Percentiles rank a stretch among this genome's conserved stretches.
These are phyloP conservation scores for Globisporangium lucens DNA, from an alignment of 352 stramenopile species.

Conservation along the genomic window DNA sequence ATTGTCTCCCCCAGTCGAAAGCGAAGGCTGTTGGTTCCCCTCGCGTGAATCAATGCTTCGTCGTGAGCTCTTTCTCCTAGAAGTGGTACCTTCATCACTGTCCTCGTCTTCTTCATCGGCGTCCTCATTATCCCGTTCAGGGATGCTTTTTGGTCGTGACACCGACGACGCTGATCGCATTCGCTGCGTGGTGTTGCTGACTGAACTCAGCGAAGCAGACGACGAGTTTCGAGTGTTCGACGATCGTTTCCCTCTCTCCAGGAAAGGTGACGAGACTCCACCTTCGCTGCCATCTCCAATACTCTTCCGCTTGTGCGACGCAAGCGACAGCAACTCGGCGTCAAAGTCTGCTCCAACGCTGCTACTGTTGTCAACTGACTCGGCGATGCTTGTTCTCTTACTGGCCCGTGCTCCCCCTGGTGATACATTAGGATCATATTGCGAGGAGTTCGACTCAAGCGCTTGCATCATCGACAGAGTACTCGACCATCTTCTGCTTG, in stretches of 20 bases:
- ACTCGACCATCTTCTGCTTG: slow-evolving; percentile 28
- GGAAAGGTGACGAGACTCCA: not conserved
- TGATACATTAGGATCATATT: not conserved
- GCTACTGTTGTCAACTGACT: slow-evolving; percentile 20
- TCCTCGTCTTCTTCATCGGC: slow-evolving; percentile 6
- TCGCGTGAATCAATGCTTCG: not conserved
- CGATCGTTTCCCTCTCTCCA: not conserved
- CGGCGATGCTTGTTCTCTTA: slow-evolving; percentile 18
- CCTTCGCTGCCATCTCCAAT: not conserved
- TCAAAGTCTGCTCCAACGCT: slow-evolving; percentile 32
- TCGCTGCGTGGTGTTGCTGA: not conserved
- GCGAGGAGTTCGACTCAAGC: slow-evolving; percentile 22
- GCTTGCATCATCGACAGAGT: slow-evolving; percentile 68
- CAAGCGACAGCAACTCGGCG: slow-evolving; percentile 48
- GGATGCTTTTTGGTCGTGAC: slow-evolving; percentile 31
- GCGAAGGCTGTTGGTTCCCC: not conserved
- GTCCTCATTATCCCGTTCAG: slow-evolving; percentile 27
- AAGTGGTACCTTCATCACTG: not conserved
- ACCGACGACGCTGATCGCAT: slow-evolving; percentile 5
- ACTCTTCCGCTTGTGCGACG: slow-evolving; percentile 34
- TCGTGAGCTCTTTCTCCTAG: not conserved
- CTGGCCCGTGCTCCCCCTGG: slow-evolving; percentile 6
- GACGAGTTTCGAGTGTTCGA: slow-evolving; percentile 7
- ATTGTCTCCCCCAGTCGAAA: not conserved
- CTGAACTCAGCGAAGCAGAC: not conserved